phyloP scores from a whole-genome alignment of 106 monocot genomes.

The Chionographis japonica region DNA sequence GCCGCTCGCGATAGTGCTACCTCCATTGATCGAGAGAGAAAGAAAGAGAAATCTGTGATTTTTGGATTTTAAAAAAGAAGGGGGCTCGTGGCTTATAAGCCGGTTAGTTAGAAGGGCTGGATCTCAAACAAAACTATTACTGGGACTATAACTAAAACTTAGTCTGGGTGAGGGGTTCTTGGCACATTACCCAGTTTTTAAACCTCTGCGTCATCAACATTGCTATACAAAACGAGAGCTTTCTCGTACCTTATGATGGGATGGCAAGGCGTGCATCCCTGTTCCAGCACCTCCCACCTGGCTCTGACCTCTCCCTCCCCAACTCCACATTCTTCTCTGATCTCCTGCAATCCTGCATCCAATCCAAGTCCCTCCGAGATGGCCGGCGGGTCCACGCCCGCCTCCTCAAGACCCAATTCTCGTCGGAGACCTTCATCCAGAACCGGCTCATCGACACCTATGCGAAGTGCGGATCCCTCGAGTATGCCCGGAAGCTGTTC shows the following conservation, averaged over 20 bases:
- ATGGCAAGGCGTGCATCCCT: conserved; percentile 19
- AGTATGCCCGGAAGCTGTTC: conserved; percentile 46
- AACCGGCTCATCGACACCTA: conserved; percentile 72
- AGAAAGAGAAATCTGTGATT: no score
- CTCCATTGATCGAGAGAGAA: no score
- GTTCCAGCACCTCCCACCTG: background rate
- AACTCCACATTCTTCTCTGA: conserved; percentile 41
- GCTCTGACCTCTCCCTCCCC: conserved; percentile 16
- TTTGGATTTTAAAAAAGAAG: no score
- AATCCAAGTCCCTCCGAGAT: conserved; percentile 21
- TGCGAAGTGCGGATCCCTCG: conserved; percentile 34
- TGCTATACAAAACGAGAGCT: no score
- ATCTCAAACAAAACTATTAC: no score
- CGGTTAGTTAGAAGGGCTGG: no score
- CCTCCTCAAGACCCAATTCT: conserved; percentile 55
- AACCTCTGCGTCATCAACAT: no score
- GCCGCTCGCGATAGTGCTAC: no score
- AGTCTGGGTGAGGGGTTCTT: no score
- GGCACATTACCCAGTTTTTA: no score
- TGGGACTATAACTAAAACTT: no score
- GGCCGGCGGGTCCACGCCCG: conserved; percentile 34
- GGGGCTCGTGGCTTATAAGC: no score
- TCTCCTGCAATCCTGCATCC: conserved; percentile 6
- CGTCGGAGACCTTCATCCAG: conserved; percentile 56
- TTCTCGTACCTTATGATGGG: conserved; percentile 7